Evolutionary conservation across 192 early-diverging fungal genomes (phyloP).

Genomic region (Lunasporangiospora selenospora): DNA sequence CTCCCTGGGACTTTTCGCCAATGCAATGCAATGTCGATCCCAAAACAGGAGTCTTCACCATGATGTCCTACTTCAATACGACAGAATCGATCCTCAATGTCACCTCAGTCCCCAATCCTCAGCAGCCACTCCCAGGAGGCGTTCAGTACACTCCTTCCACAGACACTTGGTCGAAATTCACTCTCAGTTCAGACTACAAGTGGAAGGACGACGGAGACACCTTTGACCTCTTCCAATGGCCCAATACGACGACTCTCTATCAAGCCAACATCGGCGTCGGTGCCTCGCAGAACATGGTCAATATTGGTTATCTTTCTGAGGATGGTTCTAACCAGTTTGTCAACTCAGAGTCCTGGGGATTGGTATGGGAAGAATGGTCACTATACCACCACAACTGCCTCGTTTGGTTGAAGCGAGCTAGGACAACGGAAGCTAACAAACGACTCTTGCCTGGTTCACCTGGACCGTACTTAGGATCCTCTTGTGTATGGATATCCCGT

Average conservation of each 20-base stretch:
- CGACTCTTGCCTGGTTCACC: too few species aligned
- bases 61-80: slow-evolving; percentile 21
- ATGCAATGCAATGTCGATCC: slow-evolving; percentile 15
- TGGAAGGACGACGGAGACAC: slow-evolving; percentile 7
- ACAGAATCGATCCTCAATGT: slow-evolving; percentile 1
- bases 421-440: too few species aligned
- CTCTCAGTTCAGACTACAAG: background rate
- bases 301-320: background rate
- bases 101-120: background rate
- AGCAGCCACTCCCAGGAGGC: slow-evolving; percentile 8
- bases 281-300: background rate
- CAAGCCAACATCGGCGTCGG: slow-evolving; percentile 27
- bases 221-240: slow-evolving; percentile 17
- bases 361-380: too few species aligned
- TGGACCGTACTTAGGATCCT: slow-evolving; percentile 18
- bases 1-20: slow-evolving; percentile 11
- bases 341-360: slow-evolving; percentile 5
- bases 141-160: slow-evolving; percentile 20
- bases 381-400: too few species aligned
- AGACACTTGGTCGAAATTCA: slow-evolving; percentile 12
- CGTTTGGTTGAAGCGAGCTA: too few species aligned
- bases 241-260: background rate
- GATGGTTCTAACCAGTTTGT: background rate
- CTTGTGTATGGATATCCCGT: slow-evolving; percentile 4
- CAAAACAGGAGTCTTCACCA: slow-evolving; percentile 7